These are phyloP conservation scores for Dalbergia oliveri DNA, from an alignment of 306 rosid species.

Conservation along the genomic window DNA sequence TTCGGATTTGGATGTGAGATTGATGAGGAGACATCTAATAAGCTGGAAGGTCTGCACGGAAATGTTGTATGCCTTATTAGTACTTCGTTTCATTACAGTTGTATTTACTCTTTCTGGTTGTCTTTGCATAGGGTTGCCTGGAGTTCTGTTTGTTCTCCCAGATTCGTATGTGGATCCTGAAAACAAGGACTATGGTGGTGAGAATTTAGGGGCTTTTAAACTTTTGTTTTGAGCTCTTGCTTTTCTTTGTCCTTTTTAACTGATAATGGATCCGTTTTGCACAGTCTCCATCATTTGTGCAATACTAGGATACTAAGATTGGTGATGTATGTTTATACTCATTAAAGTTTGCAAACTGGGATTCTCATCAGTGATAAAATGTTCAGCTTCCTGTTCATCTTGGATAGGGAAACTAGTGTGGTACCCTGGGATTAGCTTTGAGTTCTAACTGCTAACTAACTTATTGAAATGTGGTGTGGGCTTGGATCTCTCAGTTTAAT, in stretches of 20 bases:
- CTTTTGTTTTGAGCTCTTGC: background rate
- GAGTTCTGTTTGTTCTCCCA: slow-evolving; percentile 89
- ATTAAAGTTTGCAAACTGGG: slow-evolving; percentile 4
- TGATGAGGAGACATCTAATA: slow-evolving; percentile 94
- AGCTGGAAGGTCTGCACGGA: slow-evolving; percentile 71
- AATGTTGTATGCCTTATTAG: background rate
- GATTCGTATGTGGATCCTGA: slow-evolving; percentile 96
- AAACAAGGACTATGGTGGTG: slow-evolving; percentile 89
- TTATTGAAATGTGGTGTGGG: background rate
- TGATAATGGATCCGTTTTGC: background rate
- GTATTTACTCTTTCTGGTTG: background rate
- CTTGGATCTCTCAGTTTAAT: background rate
- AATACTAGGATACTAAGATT: slow-evolving; percentile 9
- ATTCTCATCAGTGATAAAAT: background rate
- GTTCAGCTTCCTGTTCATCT: background rate
- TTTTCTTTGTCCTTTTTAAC: background rate
- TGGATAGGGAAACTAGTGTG: slow-evolving; percentile 1
- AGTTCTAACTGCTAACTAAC: background rate
- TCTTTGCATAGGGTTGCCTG: slow-evolving; percentile 67
- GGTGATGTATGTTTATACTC: slow-evolving; percentile 13
- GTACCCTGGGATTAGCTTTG: background rate
- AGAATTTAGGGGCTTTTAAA: slow-evolving; percentile 47
- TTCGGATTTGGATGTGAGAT: slow-evolving; percentile 92
- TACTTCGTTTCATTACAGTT: background rate
- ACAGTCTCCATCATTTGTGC: background rate